Conservation (phyloP, 2,329 filamentous ascomycete species). For the Aspergillus hortae region DNA sequence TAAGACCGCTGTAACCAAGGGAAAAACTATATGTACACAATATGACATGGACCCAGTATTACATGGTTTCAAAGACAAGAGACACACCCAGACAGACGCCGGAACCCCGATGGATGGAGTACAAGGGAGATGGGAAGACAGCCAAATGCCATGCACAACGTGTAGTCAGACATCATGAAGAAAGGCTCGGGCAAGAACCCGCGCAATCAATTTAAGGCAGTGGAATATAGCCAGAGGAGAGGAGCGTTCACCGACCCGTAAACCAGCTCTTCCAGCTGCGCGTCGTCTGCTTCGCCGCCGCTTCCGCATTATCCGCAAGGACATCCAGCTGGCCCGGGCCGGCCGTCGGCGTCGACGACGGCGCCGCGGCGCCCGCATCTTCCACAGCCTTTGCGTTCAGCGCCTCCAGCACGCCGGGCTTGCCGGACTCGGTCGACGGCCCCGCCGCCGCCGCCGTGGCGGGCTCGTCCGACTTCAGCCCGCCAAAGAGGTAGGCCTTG, state of each 20-base stretch:
- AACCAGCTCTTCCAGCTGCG: slow-evolving; percentile 41
- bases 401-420: slow-evolving; percentile 31
- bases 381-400: slow-evolving; percentile 32
- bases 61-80: slow-evolving; percentile 20
- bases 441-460: slow-evolving; percentile 6
- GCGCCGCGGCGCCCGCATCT: slow-evolving; percentile 17
- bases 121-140: slow-evolving; percentile 16
- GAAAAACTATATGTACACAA: slow-evolving; percentile 30
- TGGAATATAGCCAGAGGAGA: neutral
- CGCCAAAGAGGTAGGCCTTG: slow-evolving; percentile 37
- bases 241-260: slow-evolving; percentile 29
- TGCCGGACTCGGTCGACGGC: slow-evolving; percentile 9
- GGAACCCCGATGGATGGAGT: slow-evolving; percentile 22
- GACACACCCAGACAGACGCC: slow-evolving; percentile 24
- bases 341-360: slow-evolving; percentile 5
- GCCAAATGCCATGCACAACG: slow-evolving; percentile 12
- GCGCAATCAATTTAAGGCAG: neutral
- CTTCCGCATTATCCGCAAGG: slow-evolving; percentile 34
- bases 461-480: slow-evolving; percentile 35
- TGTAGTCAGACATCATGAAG: neutral
- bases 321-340: slow-evolving; percentile 29
- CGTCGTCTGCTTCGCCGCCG: slow-evolving; percentile 32
- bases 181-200: slow-evolving; percentile 1
- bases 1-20: slow-evolving; percentile 6
- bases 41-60: slow-evolving; percentile 24